These are phyloP conservation scores for Xylaria nigripes DNA, from an alignment of 495 filamentous ascomycete species.

Conservation along the genomic window DNA sequence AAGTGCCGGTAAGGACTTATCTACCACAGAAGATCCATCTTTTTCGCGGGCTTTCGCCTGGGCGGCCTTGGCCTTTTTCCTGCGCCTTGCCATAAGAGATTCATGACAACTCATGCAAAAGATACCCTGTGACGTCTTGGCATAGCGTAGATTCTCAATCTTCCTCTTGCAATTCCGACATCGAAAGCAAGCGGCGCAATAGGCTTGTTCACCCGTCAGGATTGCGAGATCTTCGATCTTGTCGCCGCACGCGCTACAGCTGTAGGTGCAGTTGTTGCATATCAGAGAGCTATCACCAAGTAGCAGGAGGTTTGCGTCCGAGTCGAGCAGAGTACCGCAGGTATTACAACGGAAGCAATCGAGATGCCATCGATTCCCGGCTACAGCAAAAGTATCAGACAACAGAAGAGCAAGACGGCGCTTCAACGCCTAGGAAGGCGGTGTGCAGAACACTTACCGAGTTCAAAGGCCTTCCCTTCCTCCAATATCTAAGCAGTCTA, in stretches of 20 bases:
- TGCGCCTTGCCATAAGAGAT: conserved; percentile 89
- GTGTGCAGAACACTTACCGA: conserved; percentile 58
- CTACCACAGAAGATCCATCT: conserved; percentile 57
- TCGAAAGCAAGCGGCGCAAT: conserved; percentile 93
- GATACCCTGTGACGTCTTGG: conserved; percentile 93
- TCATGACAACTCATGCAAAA: conserved; percentile 99
- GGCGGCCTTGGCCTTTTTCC: conserved; percentile 73
- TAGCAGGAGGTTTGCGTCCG: conserved; percentile 93
- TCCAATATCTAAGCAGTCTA: conserved; percentile 70
- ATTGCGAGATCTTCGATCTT: conserved; percentile 99
- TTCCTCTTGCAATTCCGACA: conserved; percentile 97
- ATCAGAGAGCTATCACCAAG: conserved; percentile 97
- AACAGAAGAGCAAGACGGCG: conserved; percentile 9
- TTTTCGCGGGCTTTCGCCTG: conserved; percentile 53
- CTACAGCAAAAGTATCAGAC: conserved; percentile 37
- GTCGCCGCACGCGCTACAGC: conserved; percentile 91
- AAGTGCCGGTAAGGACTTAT: conserved; percentile 90
- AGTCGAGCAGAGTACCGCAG: conserved; percentile 90
- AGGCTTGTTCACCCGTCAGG: conserved; percentile 97
- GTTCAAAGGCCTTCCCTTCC: conserved; percentile 96
- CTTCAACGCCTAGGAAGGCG: background rate
- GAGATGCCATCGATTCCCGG: conserved; percentile 98
- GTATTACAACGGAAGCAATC: conserved; percentile 99
- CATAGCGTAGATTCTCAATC: conserved; percentile 98
- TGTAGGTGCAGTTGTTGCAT: conserved; percentile 99